Conservation (phyloP, 2,329 filamentous ascomycete species). For the Sporothrix brunneoviolacea region DNA sequence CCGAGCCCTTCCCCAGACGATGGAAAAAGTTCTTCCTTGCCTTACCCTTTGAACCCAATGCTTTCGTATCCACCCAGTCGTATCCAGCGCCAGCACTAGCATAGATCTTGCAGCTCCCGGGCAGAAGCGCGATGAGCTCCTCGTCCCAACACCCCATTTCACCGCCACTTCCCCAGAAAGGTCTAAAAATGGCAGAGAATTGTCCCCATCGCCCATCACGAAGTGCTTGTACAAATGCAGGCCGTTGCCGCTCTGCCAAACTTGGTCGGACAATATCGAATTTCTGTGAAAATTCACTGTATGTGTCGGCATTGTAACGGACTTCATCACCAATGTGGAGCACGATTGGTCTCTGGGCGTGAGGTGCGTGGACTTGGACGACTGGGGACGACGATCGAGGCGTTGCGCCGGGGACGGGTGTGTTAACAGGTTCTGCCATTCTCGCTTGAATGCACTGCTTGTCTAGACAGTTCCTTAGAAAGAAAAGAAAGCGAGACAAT, state of each 20-base stretch:
- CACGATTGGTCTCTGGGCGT: constrained; percentile 33
- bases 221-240: constrained; percentile 43
- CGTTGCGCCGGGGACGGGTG: constrained; percentile 23
- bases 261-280: constrained; percentile 43
- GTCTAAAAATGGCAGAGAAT: constrained; percentile 36
- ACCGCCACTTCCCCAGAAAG: constrained; percentile 20
- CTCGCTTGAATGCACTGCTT: too few relatives aligned
- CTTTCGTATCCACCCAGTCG: constrained; percentile 58
- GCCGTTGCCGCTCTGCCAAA: constrained; percentile 42
- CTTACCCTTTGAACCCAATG: constrained; percentile 55
- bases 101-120: constrained; percentile 51
- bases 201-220: constrained; percentile 47
- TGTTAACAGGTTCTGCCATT: constrained; percentile 29
- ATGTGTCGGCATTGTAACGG: constrained; percentile 43
- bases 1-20: too few relatives aligned
- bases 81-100: constrained; percentile 60
- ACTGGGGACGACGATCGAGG: constrained; percentile 25
- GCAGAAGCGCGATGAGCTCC: constrained; percentile 36
- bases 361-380: background rate
- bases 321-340: constrained; percentile 67
- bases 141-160: constrained; percentile 22
- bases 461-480: too few relatives aligned
- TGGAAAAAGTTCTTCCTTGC: too few relatives aligned
- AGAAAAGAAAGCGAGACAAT: too few relatives aligned
- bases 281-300: constrained; percentile 33